Conservation (phyloP, 345 rosid genomes). For the Populus ilicifolia region DNA sequence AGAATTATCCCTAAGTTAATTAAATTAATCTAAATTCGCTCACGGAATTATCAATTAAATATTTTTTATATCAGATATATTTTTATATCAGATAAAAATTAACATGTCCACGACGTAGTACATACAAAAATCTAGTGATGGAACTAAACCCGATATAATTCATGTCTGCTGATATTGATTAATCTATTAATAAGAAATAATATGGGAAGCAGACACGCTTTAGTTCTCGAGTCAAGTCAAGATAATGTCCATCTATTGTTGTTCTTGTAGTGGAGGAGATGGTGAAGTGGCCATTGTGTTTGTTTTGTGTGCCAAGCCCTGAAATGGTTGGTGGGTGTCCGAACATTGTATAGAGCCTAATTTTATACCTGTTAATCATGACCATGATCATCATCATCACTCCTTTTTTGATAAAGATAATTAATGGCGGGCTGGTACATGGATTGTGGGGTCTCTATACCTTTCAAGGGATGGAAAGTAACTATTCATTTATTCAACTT, state of each 20-base stretch:
- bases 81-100: accelerated
- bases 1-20: accelerated
- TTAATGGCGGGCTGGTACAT: background rate
- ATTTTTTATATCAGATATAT: accelerated
- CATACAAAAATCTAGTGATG: accelerated
- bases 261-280: background rate
- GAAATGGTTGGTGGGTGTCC: background rate
- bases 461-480: background rate
- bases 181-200: background rate
- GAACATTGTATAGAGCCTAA: background rate
- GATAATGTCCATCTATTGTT: background rate
- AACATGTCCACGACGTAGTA: no score
- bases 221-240: background rate
- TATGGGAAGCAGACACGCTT: background rate
- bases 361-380: background rate
- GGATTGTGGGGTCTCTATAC: background rate
- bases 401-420: background rate
- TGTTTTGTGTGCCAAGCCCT: background rate
- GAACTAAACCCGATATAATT: background rate
- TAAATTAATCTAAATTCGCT: accelerated
- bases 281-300: background rate
- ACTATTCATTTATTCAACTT: no score
- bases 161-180: background rate
- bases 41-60: accelerated
- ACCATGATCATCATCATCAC: background rate